These are phyloP conservation scores for Xanthoceras sorbifolium DNA, from an alignment of 345 rosid species.

Conservation along the genomic window DNA sequence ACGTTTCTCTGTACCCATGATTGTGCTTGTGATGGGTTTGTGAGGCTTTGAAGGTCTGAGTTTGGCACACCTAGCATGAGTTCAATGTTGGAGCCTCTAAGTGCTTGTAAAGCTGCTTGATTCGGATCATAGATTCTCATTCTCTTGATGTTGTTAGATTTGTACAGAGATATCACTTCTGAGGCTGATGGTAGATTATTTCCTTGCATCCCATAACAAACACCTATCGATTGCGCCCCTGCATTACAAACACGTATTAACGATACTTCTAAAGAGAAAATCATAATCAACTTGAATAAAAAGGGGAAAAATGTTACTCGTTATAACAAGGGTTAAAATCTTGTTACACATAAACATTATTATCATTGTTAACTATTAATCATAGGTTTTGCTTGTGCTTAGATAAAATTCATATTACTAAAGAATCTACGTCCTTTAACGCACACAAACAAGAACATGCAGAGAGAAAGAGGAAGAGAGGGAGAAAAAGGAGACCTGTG, in stretches of 20 bases:
- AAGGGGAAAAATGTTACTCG: too few species aligned
- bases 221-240: constrained; percentile 46
- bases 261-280: too few species aligned
- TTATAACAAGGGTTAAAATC: too few species aligned
- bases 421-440: too few species aligned
- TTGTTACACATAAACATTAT: too few species aligned
- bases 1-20: constrained; percentile 45
- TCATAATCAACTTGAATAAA: too few species aligned
- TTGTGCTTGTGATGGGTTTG: constrained; percentile 35
- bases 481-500: constrained; percentile 8
- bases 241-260: neutral
- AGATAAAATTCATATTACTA: too few species aligned
- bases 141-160: constrained; percentile 34
- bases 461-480: too few species aligned
- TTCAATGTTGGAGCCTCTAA: constrained; percentile 45
- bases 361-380: too few species aligned
- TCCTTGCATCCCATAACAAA: constrained; percentile 52
- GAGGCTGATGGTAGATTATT: constrained; percentile 44
- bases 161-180: constrained; percentile 39
- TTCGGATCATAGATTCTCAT: constrained; percentile 51
- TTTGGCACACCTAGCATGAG: constrained; percentile 49
- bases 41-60: constrained; percentile 34
- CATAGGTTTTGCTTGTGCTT: too few species aligned
- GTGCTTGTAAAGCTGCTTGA: constrained; percentile 39
- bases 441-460: too few species aligned